Conservation (phyloP, 2,329 filamentous ascomycete species). For the Geosmithia morbida region DNA sequence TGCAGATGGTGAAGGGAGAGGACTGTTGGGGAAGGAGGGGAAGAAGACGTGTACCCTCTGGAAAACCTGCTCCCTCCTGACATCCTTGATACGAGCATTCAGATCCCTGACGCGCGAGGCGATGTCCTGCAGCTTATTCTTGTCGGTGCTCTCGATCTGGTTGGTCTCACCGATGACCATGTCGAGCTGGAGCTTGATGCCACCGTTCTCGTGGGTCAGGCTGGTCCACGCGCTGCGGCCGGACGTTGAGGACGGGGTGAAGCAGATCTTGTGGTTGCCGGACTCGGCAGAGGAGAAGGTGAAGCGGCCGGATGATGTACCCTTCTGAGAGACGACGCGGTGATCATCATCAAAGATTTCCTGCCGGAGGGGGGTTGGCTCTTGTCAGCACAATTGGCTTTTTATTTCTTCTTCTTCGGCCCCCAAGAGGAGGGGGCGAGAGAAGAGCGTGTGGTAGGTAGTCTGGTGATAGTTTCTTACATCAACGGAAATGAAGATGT, state of each 20-base stretch:
- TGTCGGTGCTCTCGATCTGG: conserved; percentile 86
- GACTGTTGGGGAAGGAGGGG: background rate
- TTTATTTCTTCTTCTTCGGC: no score
- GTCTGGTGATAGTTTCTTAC: conserved; percentile 22
- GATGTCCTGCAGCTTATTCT: conserved; percentile 83
- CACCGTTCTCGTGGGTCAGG: conserved; percentile 49
- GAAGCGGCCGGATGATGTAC: conserved; percentile 64
- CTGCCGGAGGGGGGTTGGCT: no score
- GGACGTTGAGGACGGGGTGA: conserved; percentile 66
- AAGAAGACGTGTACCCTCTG: conserved; percentile 52
- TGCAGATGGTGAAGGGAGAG: no score
- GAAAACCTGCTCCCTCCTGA: conserved; percentile 89
- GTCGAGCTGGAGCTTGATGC: conserved; percentile 75
- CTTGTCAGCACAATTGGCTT: background rate
- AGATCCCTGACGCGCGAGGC: conserved; percentile 79
- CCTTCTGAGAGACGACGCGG: conserved; percentile 81
- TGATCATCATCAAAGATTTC: conserved; percentile 97
- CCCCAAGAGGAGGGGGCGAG: no score
- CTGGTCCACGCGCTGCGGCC: conserved; percentile 60
- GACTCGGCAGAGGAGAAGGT: conserved; percentile 90
- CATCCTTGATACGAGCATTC: conserved; percentile 75
- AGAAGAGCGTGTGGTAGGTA: background rate
- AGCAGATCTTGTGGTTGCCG: conserved; percentile 94
- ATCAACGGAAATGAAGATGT: conserved; percentile 84
- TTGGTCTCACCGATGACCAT: conserved; percentile 89